A percentile compares a stretch with the other conserved stretches of the same genome.
phyloP scores from a whole-genome alignment of 2,329 filamentous ascomycete species.

The Colletotrichum lindemuthianum region DNA sequence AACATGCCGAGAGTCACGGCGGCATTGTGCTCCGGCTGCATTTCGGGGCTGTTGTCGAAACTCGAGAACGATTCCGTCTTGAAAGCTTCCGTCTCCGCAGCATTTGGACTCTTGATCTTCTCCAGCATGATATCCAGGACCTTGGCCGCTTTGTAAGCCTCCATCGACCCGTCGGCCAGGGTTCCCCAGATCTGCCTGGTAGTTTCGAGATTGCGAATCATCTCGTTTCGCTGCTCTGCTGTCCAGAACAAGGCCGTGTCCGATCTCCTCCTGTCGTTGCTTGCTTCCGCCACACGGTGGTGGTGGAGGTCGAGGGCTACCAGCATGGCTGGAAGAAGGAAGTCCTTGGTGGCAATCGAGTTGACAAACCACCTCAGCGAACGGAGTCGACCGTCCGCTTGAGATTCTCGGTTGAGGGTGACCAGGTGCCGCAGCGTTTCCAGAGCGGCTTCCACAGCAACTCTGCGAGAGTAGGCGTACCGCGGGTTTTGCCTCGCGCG shows the following conservation, averaged over 20 bases:
- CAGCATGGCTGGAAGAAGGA: slow-evolving; percentile 86
- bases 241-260: slow-evolving; percentile 66
- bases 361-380: slow-evolving; percentile 82
- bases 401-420: slow-evolving; percentile 78
- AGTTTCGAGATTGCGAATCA: slow-evolving; percentile 78
- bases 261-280: slow-evolving; percentile 50
- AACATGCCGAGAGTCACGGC: slow-evolving; percentile 56
- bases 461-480: slow-evolving; percentile 84
- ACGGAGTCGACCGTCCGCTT: slow-evolving; percentile 75
- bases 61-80: slow-evolving; percentile 42
- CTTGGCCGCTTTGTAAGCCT: slow-evolving; percentile 86
- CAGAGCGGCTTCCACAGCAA: slow-evolving; percentile 87
- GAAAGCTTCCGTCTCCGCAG: slow-evolving; percentile 20
- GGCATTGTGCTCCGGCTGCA: slow-evolving; percentile 52
- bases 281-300: slow-evolving; percentile 61
- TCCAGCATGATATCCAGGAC: slow-evolving; percentile 86
- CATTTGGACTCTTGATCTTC: slow-evolving; percentile 70
- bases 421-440: slow-evolving; percentile 81
- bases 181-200: slow-evolving; percentile 84
- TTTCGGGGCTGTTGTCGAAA: slow-evolving; percentile 36
- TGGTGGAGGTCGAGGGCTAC: slow-evolving; percentile 85
- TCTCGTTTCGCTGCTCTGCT: slow-evolving; percentile 72
- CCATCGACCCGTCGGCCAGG: slow-evolving; percentile 81
- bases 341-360: slow-evolving; percentile 84
- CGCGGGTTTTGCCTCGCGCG: slow-evolving; percentile 80